phyloP scores from a whole-genome alignment of 768 basidiomycete genomes.

The Exidia glandulosa region DNA sequence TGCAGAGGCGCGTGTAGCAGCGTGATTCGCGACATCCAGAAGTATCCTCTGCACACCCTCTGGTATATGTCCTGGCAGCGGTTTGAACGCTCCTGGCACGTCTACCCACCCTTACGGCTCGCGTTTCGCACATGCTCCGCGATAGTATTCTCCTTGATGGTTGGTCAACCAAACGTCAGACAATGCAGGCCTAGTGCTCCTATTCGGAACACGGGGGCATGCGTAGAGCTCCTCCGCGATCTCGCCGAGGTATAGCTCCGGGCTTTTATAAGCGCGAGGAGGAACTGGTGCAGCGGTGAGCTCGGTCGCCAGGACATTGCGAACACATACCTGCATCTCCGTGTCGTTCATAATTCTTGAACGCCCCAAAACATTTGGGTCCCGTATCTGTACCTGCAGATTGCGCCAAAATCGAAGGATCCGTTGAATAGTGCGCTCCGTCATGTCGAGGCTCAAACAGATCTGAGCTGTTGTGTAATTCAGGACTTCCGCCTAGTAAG shows the following conservation, averaged over 20 bases:
- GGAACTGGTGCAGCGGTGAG: neutral
- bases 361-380: neutral
- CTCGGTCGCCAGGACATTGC: neutral
- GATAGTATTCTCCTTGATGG: too few relatives aligned
- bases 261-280: neutral
- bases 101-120: too few relatives aligned
- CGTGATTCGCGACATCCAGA: too few relatives aligned
- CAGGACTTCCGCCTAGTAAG: neutral
- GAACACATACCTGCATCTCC: neutral
- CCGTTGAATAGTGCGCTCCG: neutral
- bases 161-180: too few relatives aligned
- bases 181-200: too few relatives aligned
- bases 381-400: neutral
- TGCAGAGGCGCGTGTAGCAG: too few relatives aligned
- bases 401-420: neutral
- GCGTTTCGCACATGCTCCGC: too few relatives aligned
- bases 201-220: too few relatives aligned
- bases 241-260: neutral
- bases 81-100: too few relatives aligned
- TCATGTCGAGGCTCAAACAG: neutral
- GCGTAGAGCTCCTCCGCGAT: neutral
- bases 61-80: too few relatives aligned
- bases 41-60: too few relatives aligned
- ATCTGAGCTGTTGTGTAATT: neutral
- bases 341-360: neutral